Conservation (phyloP, 2,329 filamentous ascomycete species). For the Cladosporium sp. region DNA sequence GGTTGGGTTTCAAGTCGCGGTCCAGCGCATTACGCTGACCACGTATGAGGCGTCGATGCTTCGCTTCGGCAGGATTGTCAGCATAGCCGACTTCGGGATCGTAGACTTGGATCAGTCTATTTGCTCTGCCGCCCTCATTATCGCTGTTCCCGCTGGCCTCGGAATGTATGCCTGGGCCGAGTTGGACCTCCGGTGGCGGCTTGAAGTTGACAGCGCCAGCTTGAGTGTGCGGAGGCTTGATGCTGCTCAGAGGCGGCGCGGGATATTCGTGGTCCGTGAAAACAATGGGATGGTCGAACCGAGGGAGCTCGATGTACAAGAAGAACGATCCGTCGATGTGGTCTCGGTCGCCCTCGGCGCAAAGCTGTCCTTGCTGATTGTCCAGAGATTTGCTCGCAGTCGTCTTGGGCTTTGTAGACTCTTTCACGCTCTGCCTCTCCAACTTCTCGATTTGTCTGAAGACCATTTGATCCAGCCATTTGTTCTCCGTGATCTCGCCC, state of each 20-base stretch:
- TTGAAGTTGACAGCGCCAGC: conserved; percentile 70
- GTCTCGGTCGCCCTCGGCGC: conserved; percentile 41
- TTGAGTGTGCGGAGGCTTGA: conserved; percentile 54
- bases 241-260: conserved; percentile 75
- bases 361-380: conserved; percentile 19
- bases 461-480: conserved; percentile 94
- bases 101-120: conserved; percentile 78
- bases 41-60: conserved; percentile 87
- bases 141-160: conserved; percentile 53
- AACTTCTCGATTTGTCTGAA: conserved; percentile 84
- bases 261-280: conserved; percentile 94
- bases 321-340: conserved; percentile 68
- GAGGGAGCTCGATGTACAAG: conserved; percentile 85
- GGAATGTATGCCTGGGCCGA: conserved; percentile 83
- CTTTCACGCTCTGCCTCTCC: conserved; percentile 42
- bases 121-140: conserved; percentile 51
- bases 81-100: conserved; percentile 87
- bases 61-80: conserved; percentile 93
- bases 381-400: conserved; percentile 17
- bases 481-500: conserved; percentile 88
- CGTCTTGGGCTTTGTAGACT: conserved; percentile 33
- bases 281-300: conserved; percentile 93
- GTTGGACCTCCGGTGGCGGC: conserved; percentile 82
- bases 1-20: conserved; percentile 92
- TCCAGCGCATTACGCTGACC: conserved; percentile 91